Percentiles rank a stretch among this genome's conserved stretches.
Conservation (phyloP, 805 yeast genomes). For the Wickerhamiella sorbophila region DNA sequence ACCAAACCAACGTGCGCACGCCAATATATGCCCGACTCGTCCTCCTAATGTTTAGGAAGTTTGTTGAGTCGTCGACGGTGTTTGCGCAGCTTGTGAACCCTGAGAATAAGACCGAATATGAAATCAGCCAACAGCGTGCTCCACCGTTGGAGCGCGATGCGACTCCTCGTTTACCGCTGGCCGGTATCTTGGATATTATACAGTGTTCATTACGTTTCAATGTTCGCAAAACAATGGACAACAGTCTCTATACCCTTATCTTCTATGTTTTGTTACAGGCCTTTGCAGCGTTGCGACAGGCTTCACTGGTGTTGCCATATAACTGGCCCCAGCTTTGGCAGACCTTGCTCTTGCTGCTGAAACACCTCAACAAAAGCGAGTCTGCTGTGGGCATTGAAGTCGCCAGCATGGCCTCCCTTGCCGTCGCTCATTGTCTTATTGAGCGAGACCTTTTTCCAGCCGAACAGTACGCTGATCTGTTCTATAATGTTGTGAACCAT, state of each 20-base stretch:
- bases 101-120: conserved; percentile 7
- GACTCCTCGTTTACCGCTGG: conserved; percentile 19
- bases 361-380: conserved; percentile 14
- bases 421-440: conserved; percentile 21
- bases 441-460: conserved; percentile 24
- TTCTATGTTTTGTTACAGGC: conserved; percentile 18
- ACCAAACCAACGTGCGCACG: conserved; percentile 18
- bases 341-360: conserved; percentile 21
- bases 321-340: conserved; percentile 30
- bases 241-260: conserved; percentile 19
- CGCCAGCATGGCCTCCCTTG: conserved; percentile 7
- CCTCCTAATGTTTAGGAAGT: conserved; percentile 20
- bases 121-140: conserved; percentile 17
- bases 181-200: conserved; percentile 25
- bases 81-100: conserved; percentile 8
- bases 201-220: conserved; percentile 24
- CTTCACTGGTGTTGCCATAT: conserved; percentile 15
- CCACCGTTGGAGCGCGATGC: conserved; percentile 18
- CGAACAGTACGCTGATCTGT: conserved; percentile 22
- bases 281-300: conserved; percentile 11
- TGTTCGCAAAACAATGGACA: conserved; percentile 20
- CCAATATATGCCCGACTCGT: conserved; percentile 22
- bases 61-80: conserved; percentile 20
- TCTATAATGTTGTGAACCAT: conserved; percentile 21
- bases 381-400: conserved; percentile 1